phyloP scores from a whole-genome alignment of 108 stramenopile genomes.

The Mayamaea pseudoterrestris region DNA sequence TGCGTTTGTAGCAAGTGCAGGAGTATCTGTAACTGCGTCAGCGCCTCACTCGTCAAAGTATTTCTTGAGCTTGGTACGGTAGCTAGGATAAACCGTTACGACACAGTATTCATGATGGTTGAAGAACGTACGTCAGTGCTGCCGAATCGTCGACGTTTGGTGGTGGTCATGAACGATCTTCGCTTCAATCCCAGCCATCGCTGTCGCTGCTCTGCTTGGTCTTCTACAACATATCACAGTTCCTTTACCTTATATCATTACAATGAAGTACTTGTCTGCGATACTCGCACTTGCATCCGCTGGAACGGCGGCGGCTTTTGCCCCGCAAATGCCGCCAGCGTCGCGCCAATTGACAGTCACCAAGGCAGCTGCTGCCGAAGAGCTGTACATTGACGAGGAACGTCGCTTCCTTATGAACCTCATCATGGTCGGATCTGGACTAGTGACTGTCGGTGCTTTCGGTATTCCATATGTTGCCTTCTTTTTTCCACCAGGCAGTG shows the following conservation, averaged over 20 bases:
- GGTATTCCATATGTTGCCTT: conserved; percentile 93
- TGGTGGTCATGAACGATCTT: no score
- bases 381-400: conserved; percentile 92
- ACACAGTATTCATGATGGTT: no score
- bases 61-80: no score
- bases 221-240: no score
- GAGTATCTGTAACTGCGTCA: no score
- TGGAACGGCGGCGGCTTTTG: conserved; percentile 63
- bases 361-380: conserved; percentile 61
- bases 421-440: conserved; percentile 87
- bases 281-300: conserved; percentile 41
- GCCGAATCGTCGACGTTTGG: no score
- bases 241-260: conserved; percentile 4
- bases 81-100: no score
- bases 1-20: no score
- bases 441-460: conserved; percentile 81
- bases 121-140: no score
- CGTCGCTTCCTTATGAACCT: conserved; percentile 95
- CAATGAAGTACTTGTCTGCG: conserved; percentile 70
- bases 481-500: conserved; percentile 88
- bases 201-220: no score
- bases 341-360: conserved; percentile 32
- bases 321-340: conserved; percentile 50
- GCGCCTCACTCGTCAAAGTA: no score
- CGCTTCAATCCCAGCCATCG: no score